These are phyloP conservation scores for Pittosporum tobira DNA, from an alignment of 129 eudicot species.

Conservation along the genomic window DNA sequence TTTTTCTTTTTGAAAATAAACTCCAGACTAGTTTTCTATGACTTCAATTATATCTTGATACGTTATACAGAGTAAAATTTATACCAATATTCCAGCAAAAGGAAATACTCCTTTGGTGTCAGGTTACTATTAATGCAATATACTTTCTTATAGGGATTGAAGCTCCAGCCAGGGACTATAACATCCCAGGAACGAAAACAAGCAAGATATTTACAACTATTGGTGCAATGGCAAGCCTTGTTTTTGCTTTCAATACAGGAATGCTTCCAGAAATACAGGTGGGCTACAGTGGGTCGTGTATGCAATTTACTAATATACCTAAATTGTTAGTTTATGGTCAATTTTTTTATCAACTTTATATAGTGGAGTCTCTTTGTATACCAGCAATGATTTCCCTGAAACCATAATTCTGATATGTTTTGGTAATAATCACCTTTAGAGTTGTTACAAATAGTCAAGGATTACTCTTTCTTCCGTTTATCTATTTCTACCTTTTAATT, in stretches of 20 bases:
- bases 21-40: too few species aligned
- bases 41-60: too few species aligned
- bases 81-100: too few species aligned
- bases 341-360: not conserved
- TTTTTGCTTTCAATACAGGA: constrained; percentile 90
- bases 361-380: not conserved
- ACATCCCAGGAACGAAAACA: constrained; percentile 38
- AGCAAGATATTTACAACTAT: constrained; percentile 61
- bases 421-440: not conserved
- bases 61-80: too few species aligned
- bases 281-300: not conserved
- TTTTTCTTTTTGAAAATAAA: too few species aligned
- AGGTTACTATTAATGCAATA: too few species aligned
- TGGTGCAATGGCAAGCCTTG: constrained; percentile 85
- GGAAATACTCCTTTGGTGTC: too few species aligned
- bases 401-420: not conserved
- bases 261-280: constrained; percentile 99
- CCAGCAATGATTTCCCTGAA: not conserved
- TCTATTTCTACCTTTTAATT: not conserved
- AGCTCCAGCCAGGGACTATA: constrained; percentile 73
- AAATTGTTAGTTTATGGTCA: too few species aligned
- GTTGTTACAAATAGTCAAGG: too few species aligned
- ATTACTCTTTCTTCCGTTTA: not conserved
- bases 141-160: constrained; percentile 36
- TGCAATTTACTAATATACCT: not conserved